These are phyloP conservation scores for Hymenoscyphus salicellus DNA, from an alignment of 2,329 filamentous ascomycete genomes.

Conservation along the genomic window DNA sequence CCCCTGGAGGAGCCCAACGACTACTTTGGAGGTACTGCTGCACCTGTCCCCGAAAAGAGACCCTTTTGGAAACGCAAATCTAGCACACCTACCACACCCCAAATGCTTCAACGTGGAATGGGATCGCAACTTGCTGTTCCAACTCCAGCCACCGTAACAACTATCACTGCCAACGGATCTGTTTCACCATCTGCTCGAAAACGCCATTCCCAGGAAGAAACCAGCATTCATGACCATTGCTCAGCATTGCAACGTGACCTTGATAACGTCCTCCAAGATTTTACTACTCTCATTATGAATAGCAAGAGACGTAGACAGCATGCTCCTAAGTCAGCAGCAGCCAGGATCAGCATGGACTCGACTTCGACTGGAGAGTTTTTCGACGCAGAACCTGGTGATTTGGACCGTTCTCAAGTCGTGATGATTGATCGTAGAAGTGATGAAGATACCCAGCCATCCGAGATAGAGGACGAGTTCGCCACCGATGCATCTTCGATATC, in stretches of 20 bases:
- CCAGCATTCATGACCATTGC: constrained; percentile 75
- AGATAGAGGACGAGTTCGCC: constrained; percentile 49
- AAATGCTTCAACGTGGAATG: constrained; percentile 27
- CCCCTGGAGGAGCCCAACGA: constrained; percentile 49
- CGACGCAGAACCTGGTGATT: constrained; percentile 72
- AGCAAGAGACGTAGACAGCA: constrained; percentile 73
- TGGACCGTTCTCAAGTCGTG: constrained; percentile 62
- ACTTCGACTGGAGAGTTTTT: constrained; percentile 87
- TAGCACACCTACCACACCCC: constrained; percentile 35
- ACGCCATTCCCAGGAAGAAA: constrained; percentile 49
- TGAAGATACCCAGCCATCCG: constrained; percentile 58
- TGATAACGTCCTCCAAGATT: constrained; percentile 78
- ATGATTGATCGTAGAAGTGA: constrained; percentile 72
- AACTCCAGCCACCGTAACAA: constrained; percentile 24
- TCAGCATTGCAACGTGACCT: constrained; percentile 80
- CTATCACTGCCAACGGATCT: constrained; percentile 26
- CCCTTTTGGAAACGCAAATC: constrained; percentile 95
- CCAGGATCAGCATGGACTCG: constrained; percentile 72
- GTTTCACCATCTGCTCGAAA: constrained; percentile 19
- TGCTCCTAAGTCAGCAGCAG: constrained; percentile 46
- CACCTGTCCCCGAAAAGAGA: constrained; percentile 52
- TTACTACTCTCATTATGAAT: constrained; percentile 70
- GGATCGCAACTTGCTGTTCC: constrained; percentile 33
- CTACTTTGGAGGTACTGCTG: constrained; percentile 49
- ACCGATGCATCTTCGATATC: constrained; percentile 56